Evolutionary conservation across 441 rosid species (phyloP).

Genomic region (Theobroma grandiflorum): DNA sequence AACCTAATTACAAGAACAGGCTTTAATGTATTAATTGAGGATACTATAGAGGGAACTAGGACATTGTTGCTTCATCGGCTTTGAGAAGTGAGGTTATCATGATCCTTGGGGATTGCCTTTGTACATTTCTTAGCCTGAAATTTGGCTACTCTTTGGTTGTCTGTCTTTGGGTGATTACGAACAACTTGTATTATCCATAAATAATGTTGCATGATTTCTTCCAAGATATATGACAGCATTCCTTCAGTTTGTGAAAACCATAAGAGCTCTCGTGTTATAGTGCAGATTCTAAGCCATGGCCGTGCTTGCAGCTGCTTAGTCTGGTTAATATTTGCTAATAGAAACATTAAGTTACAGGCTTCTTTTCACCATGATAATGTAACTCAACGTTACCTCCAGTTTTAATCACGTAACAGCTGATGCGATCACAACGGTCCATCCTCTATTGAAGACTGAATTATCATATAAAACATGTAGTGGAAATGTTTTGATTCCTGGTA

Average conservation of each 20-base stretch:
- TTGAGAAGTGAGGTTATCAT: constrained; percentile 37
- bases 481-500: background rate
- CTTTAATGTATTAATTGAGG: constrained; percentile 37
- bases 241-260: background rate
- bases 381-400: background rate
- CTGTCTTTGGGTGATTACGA: constrained; percentile 45
- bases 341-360: background rate
- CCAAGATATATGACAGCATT: constrained; percentile 37
- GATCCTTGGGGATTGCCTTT: constrained; percentile 49
- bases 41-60: constrained; percentile 45
- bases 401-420: too few species aligned
- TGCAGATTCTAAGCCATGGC: background rate
- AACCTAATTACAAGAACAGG: constrained; percentile 49
- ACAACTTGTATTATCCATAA: constrained; percentile 49
- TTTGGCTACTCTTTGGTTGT: constrained; percentile 47
- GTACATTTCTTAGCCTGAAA: constrained; percentile 55
- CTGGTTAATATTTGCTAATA: background rate
- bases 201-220: constrained; percentile 62
- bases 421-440: too few species aligned
- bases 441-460: too few species aligned
- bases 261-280: background rate
- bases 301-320: background rate
- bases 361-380: background rate
- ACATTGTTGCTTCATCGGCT: constrained; percentile 33
- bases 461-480: background rate